Percentiles rank a stretch among this genome's conserved stretches.
These are phyloP conservation scores for Rhodomyrtus tomentosa DNA, from an alignment of 345 rosid genomes.

Conservation along the genomic window DNA sequence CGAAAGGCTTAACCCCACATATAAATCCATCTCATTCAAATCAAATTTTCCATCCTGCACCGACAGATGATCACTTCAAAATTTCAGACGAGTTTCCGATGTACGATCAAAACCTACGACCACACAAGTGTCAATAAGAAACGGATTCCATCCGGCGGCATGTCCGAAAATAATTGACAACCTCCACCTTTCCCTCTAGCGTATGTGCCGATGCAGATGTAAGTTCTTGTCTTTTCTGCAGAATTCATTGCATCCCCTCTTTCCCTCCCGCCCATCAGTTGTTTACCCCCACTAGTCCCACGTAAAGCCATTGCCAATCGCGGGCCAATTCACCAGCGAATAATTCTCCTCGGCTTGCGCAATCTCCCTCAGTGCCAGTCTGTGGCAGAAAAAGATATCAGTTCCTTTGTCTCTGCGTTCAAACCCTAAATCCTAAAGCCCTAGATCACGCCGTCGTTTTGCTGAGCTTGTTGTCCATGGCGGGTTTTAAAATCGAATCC, in stretches of 20 bases:
- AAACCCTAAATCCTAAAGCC: neutral
- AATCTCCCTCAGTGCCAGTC: neutral
- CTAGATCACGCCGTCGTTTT: neutral
- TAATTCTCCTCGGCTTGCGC: neutral
- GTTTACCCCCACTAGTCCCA: neutral
- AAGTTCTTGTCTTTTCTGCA: neutral
- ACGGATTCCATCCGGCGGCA: neutral
- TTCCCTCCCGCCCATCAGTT: neutral
- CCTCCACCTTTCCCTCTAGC: neutral
- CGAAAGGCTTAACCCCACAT: neutral
- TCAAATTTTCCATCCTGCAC: neutral
- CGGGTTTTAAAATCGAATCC: neutral
- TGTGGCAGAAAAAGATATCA: neutral
- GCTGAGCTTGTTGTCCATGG: neutral
- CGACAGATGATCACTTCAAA: neutral
- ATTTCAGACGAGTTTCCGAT: neutral
- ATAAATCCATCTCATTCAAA: neutral
- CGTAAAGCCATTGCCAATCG: neutral
- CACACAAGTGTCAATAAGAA: neutral
- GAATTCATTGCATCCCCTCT: neutral
- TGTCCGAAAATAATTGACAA: neutral
- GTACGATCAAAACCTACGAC: neutral
- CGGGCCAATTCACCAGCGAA: neutral
- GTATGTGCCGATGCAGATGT: neutral
- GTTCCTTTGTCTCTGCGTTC: neutral